Conservation (phyloP, 139 green algal species). For the Zygnema circumcarinatum region DNA sequence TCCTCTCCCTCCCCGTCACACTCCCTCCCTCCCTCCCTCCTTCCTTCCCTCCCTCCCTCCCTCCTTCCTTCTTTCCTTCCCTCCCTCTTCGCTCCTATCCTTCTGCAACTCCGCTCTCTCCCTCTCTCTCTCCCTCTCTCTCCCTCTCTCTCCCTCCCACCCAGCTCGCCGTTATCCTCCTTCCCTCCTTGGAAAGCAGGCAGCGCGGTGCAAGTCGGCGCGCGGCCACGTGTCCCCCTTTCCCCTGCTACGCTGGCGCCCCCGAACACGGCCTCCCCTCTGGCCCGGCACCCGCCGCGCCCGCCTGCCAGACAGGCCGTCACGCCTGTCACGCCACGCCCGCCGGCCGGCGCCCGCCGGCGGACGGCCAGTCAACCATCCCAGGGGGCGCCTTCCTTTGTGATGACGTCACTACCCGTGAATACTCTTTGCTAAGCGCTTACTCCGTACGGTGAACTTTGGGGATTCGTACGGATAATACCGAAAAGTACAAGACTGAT, state of each 20-base stretch:
- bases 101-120: not conserved
- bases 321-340: too few species aligned
- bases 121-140: conserved; percentile 46
- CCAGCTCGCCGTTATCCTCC: not conserved
- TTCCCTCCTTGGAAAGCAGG: not conserved
- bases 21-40: not conserved
- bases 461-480: too few species aligned
- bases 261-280: too few species aligned
- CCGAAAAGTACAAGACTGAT: too few species aligned
- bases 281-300: too few species aligned
- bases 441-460: too few species aligned
- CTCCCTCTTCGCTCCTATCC: not conserved
- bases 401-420: too few species aligned
- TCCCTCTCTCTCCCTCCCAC: conserved; percentile 47
- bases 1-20: not conserved
- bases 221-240: not conserved
- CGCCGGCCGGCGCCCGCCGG: too few species aligned
- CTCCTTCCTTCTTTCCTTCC: not conserved
- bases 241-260: not conserved
- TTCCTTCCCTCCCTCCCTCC: not conserved
- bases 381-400: too few species aligned
- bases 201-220: not conserved
- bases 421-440: too few species aligned
- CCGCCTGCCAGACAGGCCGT: too few species aligned
- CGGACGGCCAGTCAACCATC: too few species aligned